Evolutionary conservation across 306 rosid genomes (phyloP), one percentile per base, ranked within the genome.

Genomic region (Fragaria vesca): DNA sequence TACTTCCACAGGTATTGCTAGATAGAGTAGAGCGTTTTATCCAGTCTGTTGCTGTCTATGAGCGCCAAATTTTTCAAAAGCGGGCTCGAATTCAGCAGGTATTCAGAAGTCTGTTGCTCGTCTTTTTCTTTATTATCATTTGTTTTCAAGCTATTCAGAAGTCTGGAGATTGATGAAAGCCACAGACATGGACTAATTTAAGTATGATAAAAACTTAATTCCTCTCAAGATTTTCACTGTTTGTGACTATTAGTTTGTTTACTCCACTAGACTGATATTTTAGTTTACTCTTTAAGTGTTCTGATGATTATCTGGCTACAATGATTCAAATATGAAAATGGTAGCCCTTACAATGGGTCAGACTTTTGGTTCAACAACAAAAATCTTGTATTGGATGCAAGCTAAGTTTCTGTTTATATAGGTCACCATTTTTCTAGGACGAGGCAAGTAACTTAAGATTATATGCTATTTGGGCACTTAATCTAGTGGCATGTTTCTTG

Each of bases 51-150:
- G 90, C 98, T 70, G 88, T 88, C 69, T 72, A 88, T 80, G 98
- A 95, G 84, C 91, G 86, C 63, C 97, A 92, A 83, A 95, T 95
- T 66, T 95, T 95, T 85, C 97, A 91, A 84, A 95, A 95, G 80
- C 90, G 98, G 81, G 85, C 81, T 81, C 88, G 98, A 78, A 87
- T 92, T 78, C 98, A 92, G 88, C 96, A 86, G 98, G 98, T 95
- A 77, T 74, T 68, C 38, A 24, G 26, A 24, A 24, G 26, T 24
- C 26, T 24, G 26, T 24, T 66, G 69, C 76, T 58, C 79, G 74
- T 78, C 52, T 67, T 67, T 58, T 61, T 61, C 13, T 13, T 17
- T 48, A 42, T 52, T 1, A 30, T 54, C 18, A 34, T 58, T 45
- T 79, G 17, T 60, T 72, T 76, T 57, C 57, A 6, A 28, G 32